These are phyloP conservation scores for Dipteronia sinensis DNA, from an alignment of 345 rosid species.

Conservation along the genomic window DNA sequence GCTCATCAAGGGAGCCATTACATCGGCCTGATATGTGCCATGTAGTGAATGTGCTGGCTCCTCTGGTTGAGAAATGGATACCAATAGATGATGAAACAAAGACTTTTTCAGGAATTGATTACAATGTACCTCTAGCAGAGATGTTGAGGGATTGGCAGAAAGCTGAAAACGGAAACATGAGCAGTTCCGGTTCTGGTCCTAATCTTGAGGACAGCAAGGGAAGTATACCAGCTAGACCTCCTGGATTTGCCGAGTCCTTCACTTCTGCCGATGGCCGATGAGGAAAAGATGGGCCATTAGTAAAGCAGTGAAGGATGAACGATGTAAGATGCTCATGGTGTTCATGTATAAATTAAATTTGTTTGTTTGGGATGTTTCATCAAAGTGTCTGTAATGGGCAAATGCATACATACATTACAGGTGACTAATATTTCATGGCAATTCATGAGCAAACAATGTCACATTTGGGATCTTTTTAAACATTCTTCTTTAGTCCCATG, in stretches of 20 bases:
- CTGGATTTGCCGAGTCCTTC: conserved; percentile 50
- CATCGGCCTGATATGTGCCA: conserved; percentile 60
- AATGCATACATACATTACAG: neutral
- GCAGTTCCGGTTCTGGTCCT: conserved; percentile 7
- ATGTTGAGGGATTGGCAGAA: conserved; percentile 55
- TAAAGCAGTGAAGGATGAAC: neutral
- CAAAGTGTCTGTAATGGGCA: neutral
- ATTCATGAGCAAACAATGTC: neutral
- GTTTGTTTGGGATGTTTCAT: neutral
- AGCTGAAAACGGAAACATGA: conserved; percentile 27
- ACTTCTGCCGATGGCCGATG: conserved; percentile 45
- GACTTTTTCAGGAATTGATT: conserved; percentile 33
- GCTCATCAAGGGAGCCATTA: conserved; percentile 52
- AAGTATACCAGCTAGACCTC: conserved; percentile 43
- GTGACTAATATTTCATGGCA: neutral
- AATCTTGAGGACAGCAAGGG: conserved; percentile 38
- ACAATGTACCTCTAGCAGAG: conserved; percentile 42
- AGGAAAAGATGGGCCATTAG: neutral
- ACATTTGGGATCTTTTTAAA: neutral
- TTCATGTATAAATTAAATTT: neutral
- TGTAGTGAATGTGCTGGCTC: conserved; percentile 43
- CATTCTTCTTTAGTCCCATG: too few species aligned
- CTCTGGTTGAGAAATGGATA: conserved; percentile 51
- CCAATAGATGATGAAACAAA: conserved; percentile 34
- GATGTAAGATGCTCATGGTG: neutral